These are phyloP conservation scores for Pontederia crassipes DNA, from an alignment of 176 grass and related monocot species.

Conservation along the genomic window DNA sequence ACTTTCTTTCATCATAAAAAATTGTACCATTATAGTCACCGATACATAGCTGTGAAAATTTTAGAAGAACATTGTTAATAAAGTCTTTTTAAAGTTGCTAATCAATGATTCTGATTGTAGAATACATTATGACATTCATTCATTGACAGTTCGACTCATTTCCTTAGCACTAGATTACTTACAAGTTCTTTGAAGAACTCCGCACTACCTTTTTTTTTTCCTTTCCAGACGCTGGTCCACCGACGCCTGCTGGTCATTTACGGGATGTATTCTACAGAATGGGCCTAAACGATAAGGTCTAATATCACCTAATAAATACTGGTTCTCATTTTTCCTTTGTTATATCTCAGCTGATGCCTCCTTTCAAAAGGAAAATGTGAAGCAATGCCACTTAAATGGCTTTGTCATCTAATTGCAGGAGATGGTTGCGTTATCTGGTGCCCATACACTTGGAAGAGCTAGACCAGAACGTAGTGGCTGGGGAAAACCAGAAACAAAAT, in stretches of 20 bases:
- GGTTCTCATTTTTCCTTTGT: constrained; percentile 1
- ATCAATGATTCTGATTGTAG: too few species aligned
- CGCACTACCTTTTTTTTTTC: constrained; percentile 7
- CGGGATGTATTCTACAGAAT: constrained; percentile 95
- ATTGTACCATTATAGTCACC: too few species aligned
- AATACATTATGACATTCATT: too few species aligned
- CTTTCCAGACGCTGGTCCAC: constrained; percentile 68
- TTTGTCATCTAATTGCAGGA: constrained; percentile 45
- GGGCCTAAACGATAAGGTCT: constrained; percentile 89
- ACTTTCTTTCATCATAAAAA: too few species aligned
- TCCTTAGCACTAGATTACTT: too few species aligned
- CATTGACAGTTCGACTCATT: too few species aligned
- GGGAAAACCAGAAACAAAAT: constrained; percentile 96
- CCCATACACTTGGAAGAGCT: constrained; percentile 93
- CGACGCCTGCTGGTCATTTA: constrained; percentile 75
- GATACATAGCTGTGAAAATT: too few species aligned
- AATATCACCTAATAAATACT: constrained; percentile 1
- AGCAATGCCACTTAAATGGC: not conserved
- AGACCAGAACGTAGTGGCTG: constrained; percentile 91
- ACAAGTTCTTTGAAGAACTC: not conserved
- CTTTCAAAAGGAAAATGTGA: constrained; percentile 18
- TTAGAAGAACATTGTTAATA: too few species aligned
- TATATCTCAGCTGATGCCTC: not conserved
- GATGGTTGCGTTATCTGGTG: constrained; percentile 88
- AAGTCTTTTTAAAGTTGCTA: too few species aligned